phyloP scores from a whole-genome alignment of 345 rosid genomes.

The Turritis glabra region DNA sequence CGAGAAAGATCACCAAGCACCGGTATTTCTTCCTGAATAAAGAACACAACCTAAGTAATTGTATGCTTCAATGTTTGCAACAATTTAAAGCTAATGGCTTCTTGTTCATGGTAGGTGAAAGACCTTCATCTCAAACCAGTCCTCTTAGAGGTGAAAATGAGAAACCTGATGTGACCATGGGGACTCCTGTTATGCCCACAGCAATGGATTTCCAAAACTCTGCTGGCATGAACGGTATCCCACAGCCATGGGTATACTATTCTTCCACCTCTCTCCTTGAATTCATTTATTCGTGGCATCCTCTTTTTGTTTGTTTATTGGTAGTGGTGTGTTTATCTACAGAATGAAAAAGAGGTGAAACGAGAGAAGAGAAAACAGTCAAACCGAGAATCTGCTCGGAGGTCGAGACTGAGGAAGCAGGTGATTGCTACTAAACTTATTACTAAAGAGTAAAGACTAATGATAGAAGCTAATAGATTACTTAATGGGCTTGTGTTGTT shows the following conservation, averaged over 20 bases:
- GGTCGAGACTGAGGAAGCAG: slow-evolving; percentile 96
- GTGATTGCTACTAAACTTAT: slow-evolving; percentile 37
- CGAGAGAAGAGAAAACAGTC: slow-evolving; percentile 98
- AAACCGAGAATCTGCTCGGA: slow-evolving; percentile 91
- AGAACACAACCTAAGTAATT: neutral
- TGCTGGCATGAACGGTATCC: slow-evolving; percentile 28
- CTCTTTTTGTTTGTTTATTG: neutral
- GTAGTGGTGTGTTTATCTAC: slow-evolving; percentile 4
- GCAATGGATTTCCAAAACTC: slow-evolving; percentile 32
- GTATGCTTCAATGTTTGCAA: neutral
- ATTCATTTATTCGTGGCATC: neutral
- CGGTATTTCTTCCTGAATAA: slow-evolving; percentile 48
- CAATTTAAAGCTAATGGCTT: slow-evolving; percentile 2
- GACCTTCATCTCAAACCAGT: slow-evolving; percentile 22
- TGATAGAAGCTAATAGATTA: neutral
- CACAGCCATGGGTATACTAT: slow-evolving; percentile 60
- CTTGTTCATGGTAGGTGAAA: slow-evolving; percentile 39
- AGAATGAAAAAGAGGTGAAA: slow-evolving; percentile 85
- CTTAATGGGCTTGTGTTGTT: slow-evolving; percentile 6
- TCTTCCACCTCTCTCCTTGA: neutral
- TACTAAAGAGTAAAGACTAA: slow-evolving; percentile 13
- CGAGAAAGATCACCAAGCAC: slow-evolving; percentile 52
- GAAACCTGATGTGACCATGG: slow-evolving; percentile 6
- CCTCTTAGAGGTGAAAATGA: slow-evolving; percentile 26
- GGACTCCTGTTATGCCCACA: slow-evolving; percentile 43